Conservation (phyloP, 139 green algal species). For the Chlorella ohadii region DNA sequence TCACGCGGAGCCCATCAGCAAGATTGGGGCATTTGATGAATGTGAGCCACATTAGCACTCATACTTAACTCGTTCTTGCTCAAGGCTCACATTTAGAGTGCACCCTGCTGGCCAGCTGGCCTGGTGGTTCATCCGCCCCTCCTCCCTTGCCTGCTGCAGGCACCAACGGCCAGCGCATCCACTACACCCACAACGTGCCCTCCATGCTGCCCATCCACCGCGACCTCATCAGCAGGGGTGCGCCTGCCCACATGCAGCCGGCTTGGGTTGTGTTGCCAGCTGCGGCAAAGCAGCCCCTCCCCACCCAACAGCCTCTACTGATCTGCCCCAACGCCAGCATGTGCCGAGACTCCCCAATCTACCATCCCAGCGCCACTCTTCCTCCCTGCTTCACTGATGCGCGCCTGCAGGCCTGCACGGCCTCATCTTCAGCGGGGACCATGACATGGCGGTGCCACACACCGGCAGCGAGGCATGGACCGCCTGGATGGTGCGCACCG, state of each 20-base stretch:
- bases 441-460: slow-evolving; percentile 84
- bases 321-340: no score
- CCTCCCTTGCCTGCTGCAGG: background rate
- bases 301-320: no score
- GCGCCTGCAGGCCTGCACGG: slow-evolving; percentile 56
- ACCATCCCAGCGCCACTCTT: no score
- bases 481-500: slow-evolving; percentile 25
- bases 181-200: slow-evolving; percentile 61
- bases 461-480: slow-evolving; percentile 84
- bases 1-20: slow-evolving; percentile 32
- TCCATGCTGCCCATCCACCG: slow-evolving; percentile 76
- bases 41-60: background rate
- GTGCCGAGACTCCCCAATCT: no score
- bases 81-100: no score
- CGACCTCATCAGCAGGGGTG: slow-evolving; percentile 44
- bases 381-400: background rate
- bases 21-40: slow-evolving; percentile 38
- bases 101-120: no score
- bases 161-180: slow-evolving; percentile 10
- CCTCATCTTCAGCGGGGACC: slow-evolving; percentile 85
- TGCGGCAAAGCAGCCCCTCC: no score
- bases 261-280: no score
- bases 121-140: no score
- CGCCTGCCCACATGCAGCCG: background rate
- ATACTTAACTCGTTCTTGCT: no score